phyloP scores from a whole-genome alignment of 352 stramenopile genomes.

The Pythium oligandrum region DNA sequence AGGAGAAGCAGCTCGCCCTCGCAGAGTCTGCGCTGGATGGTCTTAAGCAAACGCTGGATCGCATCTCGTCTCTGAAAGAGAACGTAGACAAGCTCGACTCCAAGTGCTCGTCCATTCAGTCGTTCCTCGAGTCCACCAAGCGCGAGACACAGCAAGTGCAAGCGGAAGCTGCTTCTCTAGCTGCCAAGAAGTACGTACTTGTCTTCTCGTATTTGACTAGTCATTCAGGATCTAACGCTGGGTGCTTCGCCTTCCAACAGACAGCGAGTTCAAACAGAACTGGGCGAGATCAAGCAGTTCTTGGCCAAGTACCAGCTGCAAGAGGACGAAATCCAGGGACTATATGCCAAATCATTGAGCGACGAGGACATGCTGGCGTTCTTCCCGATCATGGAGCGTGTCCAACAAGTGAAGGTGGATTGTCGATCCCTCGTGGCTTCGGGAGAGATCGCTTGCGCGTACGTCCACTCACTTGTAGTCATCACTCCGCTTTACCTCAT shows the following conservation, averaged over 20 bases:
- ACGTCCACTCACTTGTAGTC: conserved; percentile 1
- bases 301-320: conserved; percentile 66
- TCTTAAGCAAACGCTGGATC: conserved; percentile 35
- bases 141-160: conserved; percentile 62
- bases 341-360: conserved; percentile 33
- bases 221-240: too few relatives aligned
- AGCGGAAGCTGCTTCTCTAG: conserved; percentile 39
- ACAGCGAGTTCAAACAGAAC: conserved; percentile 29
- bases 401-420: conserved; percentile 66
- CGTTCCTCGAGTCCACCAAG: conserved; percentile 59
- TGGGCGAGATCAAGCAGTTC: conserved; percentile 52
- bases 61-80: conserved; percentile 25
- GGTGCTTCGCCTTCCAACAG: too few relatives aligned
- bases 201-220: not conserved
- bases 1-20: conserved; percentile 47
- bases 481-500: not conserved
- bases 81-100: conserved; percentile 39
- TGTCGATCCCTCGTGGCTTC: conserved; percentile 52
- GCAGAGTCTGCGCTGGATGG: conserved; percentile 41
- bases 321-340: conserved; percentile 51
- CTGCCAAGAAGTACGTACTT: conserved; percentile 31
- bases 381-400: conserved; percentile 61
- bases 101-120: conserved; percentile 44
- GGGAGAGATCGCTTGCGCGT: conserved; percentile 43
- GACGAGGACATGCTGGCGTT: conserved; percentile 57